Base-by-base conservation (phyloP, 2,329 filamentous ascomycete genomes). In the Domatiomyces catenatus region DNA sequence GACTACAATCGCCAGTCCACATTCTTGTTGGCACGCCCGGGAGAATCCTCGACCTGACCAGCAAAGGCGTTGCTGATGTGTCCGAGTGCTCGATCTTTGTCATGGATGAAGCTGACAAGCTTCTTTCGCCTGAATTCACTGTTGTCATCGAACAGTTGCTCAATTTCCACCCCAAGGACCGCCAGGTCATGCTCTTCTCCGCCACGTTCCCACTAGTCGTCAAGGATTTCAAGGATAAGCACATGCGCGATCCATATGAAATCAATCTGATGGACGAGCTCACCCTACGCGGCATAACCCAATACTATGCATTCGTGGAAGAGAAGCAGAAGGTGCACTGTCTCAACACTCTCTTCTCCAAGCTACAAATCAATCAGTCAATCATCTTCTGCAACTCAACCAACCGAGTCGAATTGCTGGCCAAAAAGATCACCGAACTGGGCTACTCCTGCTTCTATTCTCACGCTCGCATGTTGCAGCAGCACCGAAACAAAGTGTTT, bases 351-450 rank as follows among this genome's bases (percentile, higher is more conserved):
- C 82, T 98, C 56, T 98, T 98, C 75, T 95, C 89, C 60, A 94
- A 95, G 70, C 80, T 98, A 15, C 90, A 98, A 70, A 98, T 98
- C 72, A 98, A 98, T 71, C 92, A 98, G 73, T 98, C 93, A 56
- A 98, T 98, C 72, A 98, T 98, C 66, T 98, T 98, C 74, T 98
- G 92, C 73, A 98, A 98, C 71, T 98, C 92, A 42, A 98, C 92
- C 49, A 96, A 96, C 68, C 86, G 92, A 58, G 92, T 98, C 54
- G 92, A 98, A 70, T 76, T 98, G 49, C 79, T 98, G 22, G 92
- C 92, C 48, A 98, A 98, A 76, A 98, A 98, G 70, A 98, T 98
- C 63, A 98, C 93, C 46, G 93, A 98, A 68, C 80, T 98, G 58
- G 92, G 92, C 58, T 98, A 98, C 71, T 98, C 92, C 1, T 98